Percentiles rank a stretch among this genome's conserved stretches.
Conservation (phyloP, 1,139 yeast species). For the Kluyveromyces sp. region DNA sequence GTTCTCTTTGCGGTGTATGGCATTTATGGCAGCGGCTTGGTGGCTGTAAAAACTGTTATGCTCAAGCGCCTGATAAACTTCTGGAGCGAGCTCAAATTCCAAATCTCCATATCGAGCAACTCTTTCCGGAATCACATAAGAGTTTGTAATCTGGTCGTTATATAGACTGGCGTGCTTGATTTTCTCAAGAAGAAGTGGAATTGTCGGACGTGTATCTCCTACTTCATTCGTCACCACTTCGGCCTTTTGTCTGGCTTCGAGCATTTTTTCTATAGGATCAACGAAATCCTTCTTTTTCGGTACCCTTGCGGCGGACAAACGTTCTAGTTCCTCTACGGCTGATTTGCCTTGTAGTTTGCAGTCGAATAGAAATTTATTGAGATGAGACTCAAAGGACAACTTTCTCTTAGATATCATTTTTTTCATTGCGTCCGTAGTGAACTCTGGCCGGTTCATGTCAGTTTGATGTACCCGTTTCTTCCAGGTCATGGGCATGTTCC, state of each 20-base stretch:
- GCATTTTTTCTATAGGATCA: conserved; percentile 48
- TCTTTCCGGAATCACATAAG: conserved; percentile 38
- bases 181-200: conserved; percentile 41
- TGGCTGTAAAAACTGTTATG: conserved; percentile 60
- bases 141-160: conserved; percentile 51
- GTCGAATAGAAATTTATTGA: conserved; percentile 37
- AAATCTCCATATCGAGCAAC: conserved; percentile 41
- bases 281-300: conserved; percentile 45
- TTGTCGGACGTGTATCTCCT: conserved; percentile 33
- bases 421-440: conserved; percentile 45
- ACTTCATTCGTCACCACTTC: conserved; percentile 20
- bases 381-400: conserved; percentile 42
- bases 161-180: conserved; percentile 46
- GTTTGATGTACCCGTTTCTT: conserved; percentile 32
- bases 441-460: conserved; percentile 38
- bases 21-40: conserved; percentile 69
- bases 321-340: conserved; percentile 36
- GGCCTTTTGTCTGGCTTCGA: conserved; percentile 22
- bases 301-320: conserved; percentile 34
- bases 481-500: conserved; percentile 41
- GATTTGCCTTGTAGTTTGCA: conserved; percentile 33
- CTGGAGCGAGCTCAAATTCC: conserved; percentile 37
- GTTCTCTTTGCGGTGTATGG: conserved; percentile 47
- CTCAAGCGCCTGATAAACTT: conserved; percentile 45
- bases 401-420: conserved; percentile 56